Evolutionary conservation across 2,329 filamentous ascomycete species (phyloP), one percentile per base, ranked within the genome.

Genomic region (Pseudogymnoascus sp.): DNA sequence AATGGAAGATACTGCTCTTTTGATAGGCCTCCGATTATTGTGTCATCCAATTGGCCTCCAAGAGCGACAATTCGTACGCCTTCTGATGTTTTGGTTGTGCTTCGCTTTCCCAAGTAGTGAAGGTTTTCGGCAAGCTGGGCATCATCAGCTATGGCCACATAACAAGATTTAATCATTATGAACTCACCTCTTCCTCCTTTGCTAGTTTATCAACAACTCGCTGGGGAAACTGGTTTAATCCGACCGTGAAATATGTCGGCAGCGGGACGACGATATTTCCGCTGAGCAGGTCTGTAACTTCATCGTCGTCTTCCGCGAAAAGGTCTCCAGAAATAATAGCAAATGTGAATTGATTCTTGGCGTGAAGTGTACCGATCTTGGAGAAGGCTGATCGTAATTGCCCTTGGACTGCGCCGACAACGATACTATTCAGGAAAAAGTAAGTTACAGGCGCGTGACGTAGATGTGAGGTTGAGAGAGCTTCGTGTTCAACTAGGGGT

Each of bases 171-270:
- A 31, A 29, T 62, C 29, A 60, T 45, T 35, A 13, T 45, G 65
- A 65, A 81, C 78, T 64, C 75, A 77, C 76, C 67, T 78, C 84
- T 70, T 86, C 87, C 65, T 88, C 84, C 35, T 82, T 82, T 70
- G 90, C 82, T 60, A 97, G 81, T 72, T 86, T 92, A 70, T 89
- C 83, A 18, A 88, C 78, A 21, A 97, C 83, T 31, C 79, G 76
- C 2, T 79, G 74, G 0, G 94, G 94, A 5, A 99, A 79, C n/a
- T 87, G 77, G 55, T 80, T 80, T 37, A 79, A 86, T 67, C 90
- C 92, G 64, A 96, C 80, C 2, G 90, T 90, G 73, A 97, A 99
- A 76, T 99, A 99, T 7, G 89, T 95, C 1, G 92, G 87, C 0
- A 97, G 77, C 2, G 92, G 87, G 4, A 97, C 79, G 21, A 79